Evolutionary conservation across 2,329 filamentous ascomycete genomes (phyloP).

Genomic region (Zasmidium angulare): DNA sequence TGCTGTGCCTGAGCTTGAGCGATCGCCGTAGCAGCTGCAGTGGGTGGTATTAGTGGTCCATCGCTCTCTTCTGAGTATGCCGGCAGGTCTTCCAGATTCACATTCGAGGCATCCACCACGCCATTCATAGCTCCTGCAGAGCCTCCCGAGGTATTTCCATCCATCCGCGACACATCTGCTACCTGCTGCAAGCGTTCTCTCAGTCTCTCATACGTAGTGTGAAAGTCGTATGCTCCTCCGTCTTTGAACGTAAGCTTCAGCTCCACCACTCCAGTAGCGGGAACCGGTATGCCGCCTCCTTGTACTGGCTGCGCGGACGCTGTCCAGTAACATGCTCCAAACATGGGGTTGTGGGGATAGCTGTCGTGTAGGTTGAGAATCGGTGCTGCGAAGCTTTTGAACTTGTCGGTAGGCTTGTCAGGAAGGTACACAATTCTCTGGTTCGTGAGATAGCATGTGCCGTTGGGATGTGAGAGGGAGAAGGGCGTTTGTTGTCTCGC

Average conservation of each 20-base stretch:
- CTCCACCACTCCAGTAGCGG: slow-evolving; percentile 70
- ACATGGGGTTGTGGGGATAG: slow-evolving; percentile 83
- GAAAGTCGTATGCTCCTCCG: slow-evolving; percentile 91
- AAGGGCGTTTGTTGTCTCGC: slow-evolving; percentile 54
- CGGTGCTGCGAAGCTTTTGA: slow-evolving; percentile 87
- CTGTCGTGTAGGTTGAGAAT: slow-evolving; percentile 86
- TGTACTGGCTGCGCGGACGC: slow-evolving; percentile 76
- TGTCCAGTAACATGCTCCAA: slow-evolving; percentile 88
- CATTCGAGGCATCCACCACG: slow-evolving; percentile 60
- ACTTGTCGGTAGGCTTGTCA: slow-evolving; percentile 61
- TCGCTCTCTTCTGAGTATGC: slow-evolving; percentile 70
- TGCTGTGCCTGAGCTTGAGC: slow-evolving; percentile 10
- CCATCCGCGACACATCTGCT: slow-evolving; percentile 64
- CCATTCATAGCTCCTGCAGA: slow-evolving; percentile 36
- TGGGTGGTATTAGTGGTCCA: slow-evolving; percentile 38
- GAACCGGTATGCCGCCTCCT: slow-evolving; percentile 76
- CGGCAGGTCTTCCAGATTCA: slow-evolving; percentile 83
- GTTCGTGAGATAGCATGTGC: slow-evolving; percentile 30
- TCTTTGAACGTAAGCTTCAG: slow-evolving; percentile 89
- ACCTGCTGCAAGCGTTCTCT: slow-evolving; percentile 81
- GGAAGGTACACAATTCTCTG: slow-evolving; percentile 84
- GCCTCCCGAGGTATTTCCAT: slow-evolving; percentile 20
- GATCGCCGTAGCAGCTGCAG: slow-evolving; percentile 33
- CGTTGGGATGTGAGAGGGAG: slow-evolving; percentile 26
- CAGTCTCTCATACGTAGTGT: slow-evolving; percentile 76